Percentiles rank a stretch among this genome's conserved stretches.
Conservation (phyloP, 345 rosid species). For the Eucalyptus marginata region DNA sequence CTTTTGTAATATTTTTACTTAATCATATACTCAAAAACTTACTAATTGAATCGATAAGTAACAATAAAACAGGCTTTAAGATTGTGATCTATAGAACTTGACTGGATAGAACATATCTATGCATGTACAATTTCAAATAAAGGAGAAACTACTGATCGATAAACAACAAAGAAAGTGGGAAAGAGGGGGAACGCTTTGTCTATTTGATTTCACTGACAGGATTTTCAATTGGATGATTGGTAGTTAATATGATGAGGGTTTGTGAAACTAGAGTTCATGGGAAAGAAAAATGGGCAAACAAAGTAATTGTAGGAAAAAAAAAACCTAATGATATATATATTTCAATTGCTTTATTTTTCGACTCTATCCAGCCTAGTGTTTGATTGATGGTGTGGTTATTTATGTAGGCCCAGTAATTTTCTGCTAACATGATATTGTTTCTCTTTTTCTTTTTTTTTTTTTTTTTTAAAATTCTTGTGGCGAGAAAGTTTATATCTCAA, state of each 20-base stretch:
- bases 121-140: not conserved
- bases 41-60: not conserved
- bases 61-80: not conserved
- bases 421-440: not conserved
- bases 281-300: too few species aligned
- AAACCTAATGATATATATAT: too few species aligned
- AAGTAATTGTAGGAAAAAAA: too few species aligned
- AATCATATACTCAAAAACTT: not conserved
- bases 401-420: not conserved
- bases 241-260: too few species aligned
- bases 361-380: not conserved
- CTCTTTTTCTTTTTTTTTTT: too few species aligned
- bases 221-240: too few species aligned
- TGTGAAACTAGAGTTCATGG: too few species aligned
- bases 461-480: too few species aligned
- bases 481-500: too few species aligned
- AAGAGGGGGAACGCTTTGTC: too few species aligned
- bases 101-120: not conserved
- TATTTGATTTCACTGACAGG: too few species aligned
- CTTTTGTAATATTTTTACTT: not conserved
- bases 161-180: not conserved
- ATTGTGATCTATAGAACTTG: not conserved
- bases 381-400: not conserved
- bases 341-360: too few species aligned
- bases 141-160: not conserved